Conservation (phyloP, 2,329 filamentous ascomycete genomes). For the Coniochaeta sp. region DNA sequence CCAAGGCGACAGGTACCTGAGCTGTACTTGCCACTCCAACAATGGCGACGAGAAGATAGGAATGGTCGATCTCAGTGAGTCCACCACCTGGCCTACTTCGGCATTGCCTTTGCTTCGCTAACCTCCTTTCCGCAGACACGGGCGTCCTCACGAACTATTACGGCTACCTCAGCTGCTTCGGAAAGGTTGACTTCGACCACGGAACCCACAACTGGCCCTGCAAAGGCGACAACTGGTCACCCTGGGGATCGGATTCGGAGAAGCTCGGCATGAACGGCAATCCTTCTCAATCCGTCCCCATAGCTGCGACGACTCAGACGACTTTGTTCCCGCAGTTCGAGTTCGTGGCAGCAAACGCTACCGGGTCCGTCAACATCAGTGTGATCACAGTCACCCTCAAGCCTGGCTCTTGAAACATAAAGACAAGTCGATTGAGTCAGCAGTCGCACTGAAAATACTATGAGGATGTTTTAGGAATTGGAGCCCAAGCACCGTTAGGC, state of each 20-base stretch:
- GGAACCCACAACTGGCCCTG: constrained; percentile 1
- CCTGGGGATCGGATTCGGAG: not conserved
- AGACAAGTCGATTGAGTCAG: not conserved
- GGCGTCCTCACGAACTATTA: not conserved
- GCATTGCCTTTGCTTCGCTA: not conserved
- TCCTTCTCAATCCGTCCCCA: not conserved
- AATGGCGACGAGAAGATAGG: not conserved
- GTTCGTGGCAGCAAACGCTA: not conserved
- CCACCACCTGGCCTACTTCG: not conserved
- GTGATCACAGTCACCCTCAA: not conserved
- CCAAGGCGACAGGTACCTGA: not conserved
- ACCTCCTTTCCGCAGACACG: not conserved
- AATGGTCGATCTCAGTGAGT: not conserved
- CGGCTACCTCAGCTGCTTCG: constrained; percentile 1
- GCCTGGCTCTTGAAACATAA: not conserved
- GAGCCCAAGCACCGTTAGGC: no score
- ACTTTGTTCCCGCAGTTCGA: not conserved
- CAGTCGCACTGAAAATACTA: not conserved
- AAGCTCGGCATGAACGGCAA: not conserved
- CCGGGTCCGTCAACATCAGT: not conserved
- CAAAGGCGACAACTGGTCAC: not conserved
- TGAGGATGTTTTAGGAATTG: no score
- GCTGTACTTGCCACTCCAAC: not conserved
- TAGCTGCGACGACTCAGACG: not conserved
- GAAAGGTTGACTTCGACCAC: not conserved